phyloP scores from a whole-genome alignment of 1,284 basidiomycete genomes.

The Erythrobasidium hasegawianum region DNA sequence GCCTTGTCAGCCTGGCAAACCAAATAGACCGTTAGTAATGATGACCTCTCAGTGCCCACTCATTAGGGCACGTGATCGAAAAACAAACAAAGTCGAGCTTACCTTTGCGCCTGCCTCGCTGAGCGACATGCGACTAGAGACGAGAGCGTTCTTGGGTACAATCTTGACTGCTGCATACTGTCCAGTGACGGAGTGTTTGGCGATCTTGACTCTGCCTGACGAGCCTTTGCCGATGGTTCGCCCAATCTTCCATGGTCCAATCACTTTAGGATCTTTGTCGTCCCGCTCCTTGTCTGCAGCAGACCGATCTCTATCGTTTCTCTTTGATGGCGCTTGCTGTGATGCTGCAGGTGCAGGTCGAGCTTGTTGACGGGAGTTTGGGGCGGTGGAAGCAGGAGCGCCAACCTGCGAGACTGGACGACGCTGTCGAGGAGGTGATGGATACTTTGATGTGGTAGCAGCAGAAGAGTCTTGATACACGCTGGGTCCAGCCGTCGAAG shows the following conservation, averaged over 20 bases:
- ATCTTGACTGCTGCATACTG: slow-evolving; percentile 96
- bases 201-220: slow-evolving; percentile 86
- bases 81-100: slow-evolving; percentile 16
- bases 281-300: slow-evolving; percentile 35
- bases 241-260: slow-evolving; percentile 91
- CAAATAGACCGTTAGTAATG: background rate
- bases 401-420: slow-evolving; percentile 16
- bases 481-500: slow-evolving; percentile 8
- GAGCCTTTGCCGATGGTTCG: slow-evolving; percentile 87
- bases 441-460: slow-evolving; percentile 10
- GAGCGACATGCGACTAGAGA: slow-evolving; percentile 67
- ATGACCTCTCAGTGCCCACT: slow-evolving; percentile 42
- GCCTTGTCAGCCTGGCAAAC: slow-evolving; percentile 66
- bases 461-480: slow-evolving; percentile 2
- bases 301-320: slow-evolving; percentile 33
- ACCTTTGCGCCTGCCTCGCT: slow-evolving; percentile 60
- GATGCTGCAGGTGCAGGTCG: slow-evolving; percentile 16
- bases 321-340: slow-evolving; percentile 7
- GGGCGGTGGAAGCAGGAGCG: slow-evolving; percentile 15
- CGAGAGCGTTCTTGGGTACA: slow-evolving; percentile 75
- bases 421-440: slow-evolving; percentile 30
- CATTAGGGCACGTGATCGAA: slow-evolving; percentile 58
- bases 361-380: slow-evolving; percentile 25
- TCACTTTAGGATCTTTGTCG: slow-evolving; percentile 55
- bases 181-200: slow-evolving; percentile 78